Evolutionary conservation across 345 rosid genomes (phyloP), one percentile per base, ranked within the genome.

Genomic region (Salix suchowensis): DNA sequence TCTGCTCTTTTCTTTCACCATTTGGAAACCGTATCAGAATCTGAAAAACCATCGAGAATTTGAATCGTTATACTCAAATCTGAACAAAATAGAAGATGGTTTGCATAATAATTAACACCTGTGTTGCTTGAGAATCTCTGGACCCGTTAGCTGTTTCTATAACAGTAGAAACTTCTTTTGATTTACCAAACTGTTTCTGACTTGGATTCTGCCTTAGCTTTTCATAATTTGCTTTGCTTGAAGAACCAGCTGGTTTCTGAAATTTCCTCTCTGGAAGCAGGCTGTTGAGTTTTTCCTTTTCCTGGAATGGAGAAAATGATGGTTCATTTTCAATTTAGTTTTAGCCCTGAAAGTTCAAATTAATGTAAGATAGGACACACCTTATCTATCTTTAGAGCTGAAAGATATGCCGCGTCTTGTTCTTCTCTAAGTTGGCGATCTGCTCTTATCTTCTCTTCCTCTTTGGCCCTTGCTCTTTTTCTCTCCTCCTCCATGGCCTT

Each of bases 1-100:
- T 90, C 48, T 85, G 86, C 71, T 88, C 91, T 73, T 87, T 86
- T 82, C 85, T 88, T 76, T 86, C 89, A 2, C 91, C 94, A 40
- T 73, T 84, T 6, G 90, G 94, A 78, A 90, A 90, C 74, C 90
- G 80, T 32, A 90, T 80, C 82, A 87, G 14, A 77, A 90, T 82
- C 94, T 90, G 89, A 39, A 78, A n/a, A 24, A 81, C 62, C 68
- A 62, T 37, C 4, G 30, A 36, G 7, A 15, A 10, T 12, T 40
- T 10, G 44, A 40, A 40, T 40, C 44, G 12, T 40, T 40, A 40
- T 2, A 40, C 44, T 68, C 52, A 5, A 5, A 30, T 34, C 19
- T 48, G 30, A 21, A n/a, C 61, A 18, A 4, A 68, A 24, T 18
- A 42, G 70, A 40, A 62, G 7, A 4, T 23, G 30, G 54, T 11